Conservation (phyloP, 306 rosid species). For the Trifolium repens region DNA sequence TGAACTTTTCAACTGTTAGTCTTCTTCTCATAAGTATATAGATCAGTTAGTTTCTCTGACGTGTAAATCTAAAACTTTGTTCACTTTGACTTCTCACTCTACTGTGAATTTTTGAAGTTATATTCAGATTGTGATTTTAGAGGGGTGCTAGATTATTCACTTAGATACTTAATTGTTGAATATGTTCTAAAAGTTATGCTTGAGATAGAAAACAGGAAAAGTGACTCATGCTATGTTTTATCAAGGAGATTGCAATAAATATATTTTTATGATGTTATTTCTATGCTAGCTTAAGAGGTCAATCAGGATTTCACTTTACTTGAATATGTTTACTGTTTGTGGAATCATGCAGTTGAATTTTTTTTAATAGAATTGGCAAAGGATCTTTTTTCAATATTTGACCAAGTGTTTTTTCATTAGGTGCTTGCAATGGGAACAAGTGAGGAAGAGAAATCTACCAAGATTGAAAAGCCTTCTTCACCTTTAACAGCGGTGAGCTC, state of each 20-base stretch:
- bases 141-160: background rate
- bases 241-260: background rate
- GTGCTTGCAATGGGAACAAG: constrained; percentile 67
- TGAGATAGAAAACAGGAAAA: background rate
- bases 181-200: background rate
- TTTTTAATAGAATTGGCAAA: constrained; percentile 14
- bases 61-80: constrained; percentile 23
- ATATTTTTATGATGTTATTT: background rate
- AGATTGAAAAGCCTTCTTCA: constrained; percentile 68
- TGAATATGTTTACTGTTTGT: background rate
- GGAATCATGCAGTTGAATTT: constrained; percentile 33
- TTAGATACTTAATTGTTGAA: background rate
- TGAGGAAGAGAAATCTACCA: constrained; percentile 67
- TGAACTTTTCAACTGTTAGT: too few species aligned
- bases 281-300: background rate
- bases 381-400: constrained; percentile 13
- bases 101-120: background rate
- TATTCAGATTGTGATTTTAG: too few species aligned
- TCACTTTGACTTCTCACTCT: constrained; percentile 26
- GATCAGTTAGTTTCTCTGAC: constrained; percentile 24
- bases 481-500: constrained; percentile 62
- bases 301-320: background rate
- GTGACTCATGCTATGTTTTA: background rate
- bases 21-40: too few species aligned
- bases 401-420: constrained; percentile 1